Evolutionary conservation across 2,329 filamentous ascomycete species (phyloP).

Genomic region (Trichoderma endophyticum): DNA sequence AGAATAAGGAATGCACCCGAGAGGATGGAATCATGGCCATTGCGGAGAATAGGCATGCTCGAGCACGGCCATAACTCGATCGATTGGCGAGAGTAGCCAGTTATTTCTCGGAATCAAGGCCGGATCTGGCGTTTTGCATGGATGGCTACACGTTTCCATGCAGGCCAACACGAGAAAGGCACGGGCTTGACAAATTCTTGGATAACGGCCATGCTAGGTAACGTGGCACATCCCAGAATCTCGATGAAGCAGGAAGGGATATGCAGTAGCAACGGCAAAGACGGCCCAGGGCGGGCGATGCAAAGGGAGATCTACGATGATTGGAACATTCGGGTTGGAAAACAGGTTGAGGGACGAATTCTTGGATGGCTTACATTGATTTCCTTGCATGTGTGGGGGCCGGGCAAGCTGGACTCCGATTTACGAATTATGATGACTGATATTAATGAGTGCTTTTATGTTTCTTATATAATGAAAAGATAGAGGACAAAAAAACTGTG

Average conservation of each 20-base stretch:
- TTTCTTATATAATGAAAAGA: background rate
- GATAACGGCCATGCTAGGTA: background rate
- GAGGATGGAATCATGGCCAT: background rate
- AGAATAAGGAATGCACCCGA: slow-evolving; percentile 16
- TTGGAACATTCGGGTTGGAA: background rate
- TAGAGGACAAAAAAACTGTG: background rate
- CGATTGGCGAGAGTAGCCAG: background rate
- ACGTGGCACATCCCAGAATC: background rate
- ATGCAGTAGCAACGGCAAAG: background rate
- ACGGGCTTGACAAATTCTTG: background rate
- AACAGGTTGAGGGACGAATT: slow-evolving; percentile 10
- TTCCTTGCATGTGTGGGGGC: slow-evolving; percentile 4
- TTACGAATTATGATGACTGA: slow-evolving; percentile 27
- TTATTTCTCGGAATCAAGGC: background rate
- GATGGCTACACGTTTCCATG: background rate
- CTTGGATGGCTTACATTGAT: slow-evolving; percentile 11
- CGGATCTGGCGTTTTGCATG: background rate
- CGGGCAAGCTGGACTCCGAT: background rate
- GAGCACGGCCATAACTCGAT: background rate
- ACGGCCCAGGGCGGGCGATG: slow-evolving; percentile 3
- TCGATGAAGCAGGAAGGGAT: slow-evolving; percentile 2
- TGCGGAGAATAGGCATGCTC: background rate
- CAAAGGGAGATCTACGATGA: slow-evolving; percentile 10
- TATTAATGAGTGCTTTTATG: slow-evolving; percentile 1
- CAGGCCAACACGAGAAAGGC: background rate